A percentile compares a stretch with the other conserved stretches of the same genome.
These are phyloP conservation scores for Didymosphaeria variabile DNA, from an alignment of 2,329 filamentous ascomycete genomes.

Conservation along the genomic window DNA sequence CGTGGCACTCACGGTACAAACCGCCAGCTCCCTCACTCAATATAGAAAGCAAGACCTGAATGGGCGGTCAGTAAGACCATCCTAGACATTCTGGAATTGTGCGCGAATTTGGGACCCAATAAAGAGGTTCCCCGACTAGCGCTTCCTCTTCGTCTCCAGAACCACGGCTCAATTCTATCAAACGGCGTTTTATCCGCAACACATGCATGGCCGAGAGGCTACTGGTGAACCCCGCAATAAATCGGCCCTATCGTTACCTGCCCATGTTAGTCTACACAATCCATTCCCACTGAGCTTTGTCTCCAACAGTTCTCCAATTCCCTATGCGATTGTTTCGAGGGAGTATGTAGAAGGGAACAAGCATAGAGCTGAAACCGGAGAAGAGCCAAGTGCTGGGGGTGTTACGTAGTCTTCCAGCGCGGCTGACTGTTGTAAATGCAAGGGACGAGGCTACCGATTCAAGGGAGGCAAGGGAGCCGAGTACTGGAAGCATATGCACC, in stretches of 20 bases:
- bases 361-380: neutral
- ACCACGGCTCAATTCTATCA: neutral
- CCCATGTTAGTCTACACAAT: neutral
- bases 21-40: neutral
- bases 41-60: neutral
- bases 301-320: too few relatives aligned
- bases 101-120: neutral
- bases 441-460: neutral
- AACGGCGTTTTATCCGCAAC: neutral
- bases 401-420: neutral
- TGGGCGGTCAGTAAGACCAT: neutral
- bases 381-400: neutral
- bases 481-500: neutral
- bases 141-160: neutral
- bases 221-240: too few relatives aligned
- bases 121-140: neutral
- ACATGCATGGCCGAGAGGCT: neutral
- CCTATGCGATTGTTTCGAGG: too few relatives aligned
- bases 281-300: neutral
- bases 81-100: neutral
- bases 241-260: too few relatives aligned
- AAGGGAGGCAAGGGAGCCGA: neutral
- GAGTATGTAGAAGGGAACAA: too few relatives aligned
- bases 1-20: neutral
- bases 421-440: neutral